Base-by-base conservation (phyloP, 2,329 filamentous ascomycete species). In the Bipolaris bicolor region DNA sequence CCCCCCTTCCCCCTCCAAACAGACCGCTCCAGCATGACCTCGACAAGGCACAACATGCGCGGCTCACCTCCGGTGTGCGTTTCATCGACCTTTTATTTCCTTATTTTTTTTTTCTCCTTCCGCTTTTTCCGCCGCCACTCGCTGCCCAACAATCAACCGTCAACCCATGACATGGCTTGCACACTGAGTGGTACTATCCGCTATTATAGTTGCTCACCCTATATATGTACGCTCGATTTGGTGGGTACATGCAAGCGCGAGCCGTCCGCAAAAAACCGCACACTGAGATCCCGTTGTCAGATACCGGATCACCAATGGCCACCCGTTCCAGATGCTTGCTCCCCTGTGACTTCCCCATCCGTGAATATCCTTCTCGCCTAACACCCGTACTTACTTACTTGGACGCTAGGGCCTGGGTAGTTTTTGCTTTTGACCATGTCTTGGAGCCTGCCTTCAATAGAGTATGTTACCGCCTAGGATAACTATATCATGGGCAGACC, bases 111-210 rank as follows among this genome's bases (percentile, higher is more conserved):
- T 47, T 52, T 31, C 20, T 58, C 49, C 55, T 60, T 58, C 62
- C 61, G 61, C 46, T 47, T 52, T 61, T 65, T 52, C 65, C 61
- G 64, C 58, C 60, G 53, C 54, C 55, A 57, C 49, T 57, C 47
- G 57, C 52, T 59, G 60, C 58, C 61, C 57, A 55, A 63, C 57
- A 55, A 63, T 52, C 41, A 55, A 48, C 49, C 53, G 55, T 58
- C 49, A 50, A 15, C 55, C 45, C 44, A 50, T 57, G 53, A 52
- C 52, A 49, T 58, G 36, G 22, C 58, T 52, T 52, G 49, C 52
- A 54, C 55, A 51, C 52, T 50, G 56, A 54, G 60, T 49, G 26
- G 58, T 52, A 55, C 49, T 29, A 31, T 43, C 34, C 51, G 50
- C 24, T 40, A 41, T 49, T 37, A 34, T 46, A 54, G 50, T 51